Evolutionary conservation across 306 rosid species (phyloP), one percentile per base, ranked within the genome.

Genomic region (Lagenaria siceraria): DNA sequence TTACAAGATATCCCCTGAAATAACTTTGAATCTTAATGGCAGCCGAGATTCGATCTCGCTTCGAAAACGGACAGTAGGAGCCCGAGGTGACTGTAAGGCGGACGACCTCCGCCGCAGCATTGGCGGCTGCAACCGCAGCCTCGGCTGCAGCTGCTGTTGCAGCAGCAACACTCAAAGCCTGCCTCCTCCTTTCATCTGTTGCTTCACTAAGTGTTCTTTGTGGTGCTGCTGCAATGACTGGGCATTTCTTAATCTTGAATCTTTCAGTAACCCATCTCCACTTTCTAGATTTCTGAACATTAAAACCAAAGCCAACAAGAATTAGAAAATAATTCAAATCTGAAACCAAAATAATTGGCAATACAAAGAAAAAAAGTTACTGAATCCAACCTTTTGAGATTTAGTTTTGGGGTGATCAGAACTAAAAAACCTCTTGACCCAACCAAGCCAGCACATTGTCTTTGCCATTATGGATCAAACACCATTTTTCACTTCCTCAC

Each of bases 81-180:
- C 78, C 68, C 13, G 90, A 85, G 33, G 86, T 78, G 7, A 78
- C 73, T 0, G 96, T 89, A 53, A 93, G 89, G 74, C 87, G 81
- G 62, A 93, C 98, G 77, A 91, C 98, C 86, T 88, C 96, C 4
- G 96, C 97, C 8, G 96, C 98, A 75, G 93, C 97, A 63, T 87
- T 87, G 33, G 96, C 97, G 24, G 98, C 97, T 42, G 96, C 93
- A 59, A 91, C 89, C 3, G 98, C 98, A 53, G 93, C 97, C 82
- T 93, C 89, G 1, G 93, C 98, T 2, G 97, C 98, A 10, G 97
- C 92, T 33, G 92, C 86, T 24, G 98, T 85, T 79, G 93, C 96
- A 62, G 86, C 76, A 71, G 98, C 98, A 78, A 93, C 96, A 27
- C 84, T 84, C 79, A 91, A 74, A 79, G 98, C 97, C 75, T 86